These are phyloP conservation scores for Annona cherimola DNA, from an alignment of 164 flowering plant species.

Conservation along the genomic window DNA sequence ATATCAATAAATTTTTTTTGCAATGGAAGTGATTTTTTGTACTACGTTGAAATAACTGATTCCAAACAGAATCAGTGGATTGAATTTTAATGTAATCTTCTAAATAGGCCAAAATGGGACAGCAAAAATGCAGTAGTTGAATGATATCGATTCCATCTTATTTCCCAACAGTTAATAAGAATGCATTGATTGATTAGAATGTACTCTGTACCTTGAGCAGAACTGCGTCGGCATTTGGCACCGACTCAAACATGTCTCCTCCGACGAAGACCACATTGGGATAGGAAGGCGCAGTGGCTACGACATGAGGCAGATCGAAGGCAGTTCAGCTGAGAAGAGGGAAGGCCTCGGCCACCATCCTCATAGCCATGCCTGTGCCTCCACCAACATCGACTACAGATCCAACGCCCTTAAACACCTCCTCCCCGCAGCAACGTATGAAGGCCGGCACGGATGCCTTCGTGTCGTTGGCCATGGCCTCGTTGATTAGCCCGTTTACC, in stretches of 20 bases:
- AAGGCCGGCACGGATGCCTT: neutral
- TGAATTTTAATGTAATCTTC: no score
- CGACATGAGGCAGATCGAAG: constrained; percentile 2
- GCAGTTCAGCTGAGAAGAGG: neutral
- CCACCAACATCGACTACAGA: constrained; percentile 7
- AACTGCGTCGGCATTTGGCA: constrained; percentile 1
- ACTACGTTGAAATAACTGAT: no score
- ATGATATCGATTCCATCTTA: neutral
- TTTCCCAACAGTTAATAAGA: neutral
- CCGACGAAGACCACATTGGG: neutral
- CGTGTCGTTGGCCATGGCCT: constrained; percentile 5
- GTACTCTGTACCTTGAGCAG: neutral
- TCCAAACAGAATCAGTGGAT: no score
- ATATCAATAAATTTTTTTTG: no score
- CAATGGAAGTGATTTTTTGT: no score
- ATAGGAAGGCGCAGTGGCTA: neutral
- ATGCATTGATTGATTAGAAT: neutral
- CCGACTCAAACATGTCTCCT: constrained; percentile 1
- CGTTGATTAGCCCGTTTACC: constrained; percentile 5
- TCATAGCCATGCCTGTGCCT: constrained; percentile 1
- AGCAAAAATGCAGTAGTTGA: neutral
- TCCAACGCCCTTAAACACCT: neutral
- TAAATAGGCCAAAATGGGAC: neutral
- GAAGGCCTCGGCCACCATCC: constrained; percentile 2
- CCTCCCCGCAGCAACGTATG: neutral